Conservation (phyloP, 371 early-diverging fungal species). For the Saksenaea oblongispora region DNA sequence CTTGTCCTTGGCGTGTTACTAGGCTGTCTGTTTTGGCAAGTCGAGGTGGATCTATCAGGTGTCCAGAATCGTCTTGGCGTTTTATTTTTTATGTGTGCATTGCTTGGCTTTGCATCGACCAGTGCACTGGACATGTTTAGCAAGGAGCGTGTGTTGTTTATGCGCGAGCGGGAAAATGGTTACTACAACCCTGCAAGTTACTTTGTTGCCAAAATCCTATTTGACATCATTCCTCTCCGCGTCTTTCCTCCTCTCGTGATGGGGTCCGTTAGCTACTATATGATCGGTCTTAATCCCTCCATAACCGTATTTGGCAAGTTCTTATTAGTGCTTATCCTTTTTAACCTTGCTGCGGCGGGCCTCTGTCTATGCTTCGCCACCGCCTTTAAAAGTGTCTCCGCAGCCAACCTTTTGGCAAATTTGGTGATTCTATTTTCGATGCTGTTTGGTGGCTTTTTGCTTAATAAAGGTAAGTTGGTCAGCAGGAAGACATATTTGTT, state of each 20-base stretch:
- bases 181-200: conserved; percentile 78
- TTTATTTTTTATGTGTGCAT: conserved; percentile 79
- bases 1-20: conserved; percentile 52
- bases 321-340: conserved; percentile 78
- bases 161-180: conserved; percentile 83
- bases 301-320: conserved; percentile 72
- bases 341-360: conserved; percentile 78
- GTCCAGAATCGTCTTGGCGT: conserved; percentile 84
- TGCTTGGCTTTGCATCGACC: conserved; percentile 79
- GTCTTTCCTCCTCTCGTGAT: conserved; percentile 84
- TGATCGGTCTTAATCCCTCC: conserved; percentile 75
- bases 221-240: conserved; percentile 81
- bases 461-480: conserved; percentile 71
- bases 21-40: conserved; percentile 80
- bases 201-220: conserved; percentile 74
- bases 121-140: conserved; percentile 74
- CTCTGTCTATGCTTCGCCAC: conserved; percentile 81
- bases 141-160: conserved; percentile 70
- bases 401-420: conserved; percentile 76
- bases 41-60: conserved; percentile 76
- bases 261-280: conserved; percentile 79
- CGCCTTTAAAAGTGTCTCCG: conserved; percentile 68
- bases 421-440: conserved; percentile 85
- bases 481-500: not conserved
- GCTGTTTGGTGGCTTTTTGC: conserved; percentile 86